Percentiles rank a stretch among this genome's conserved stretches.
Conservation (phyloP, 2,329 filamentous ascomycete genomes). For the Chaetomium sp. region DNA sequence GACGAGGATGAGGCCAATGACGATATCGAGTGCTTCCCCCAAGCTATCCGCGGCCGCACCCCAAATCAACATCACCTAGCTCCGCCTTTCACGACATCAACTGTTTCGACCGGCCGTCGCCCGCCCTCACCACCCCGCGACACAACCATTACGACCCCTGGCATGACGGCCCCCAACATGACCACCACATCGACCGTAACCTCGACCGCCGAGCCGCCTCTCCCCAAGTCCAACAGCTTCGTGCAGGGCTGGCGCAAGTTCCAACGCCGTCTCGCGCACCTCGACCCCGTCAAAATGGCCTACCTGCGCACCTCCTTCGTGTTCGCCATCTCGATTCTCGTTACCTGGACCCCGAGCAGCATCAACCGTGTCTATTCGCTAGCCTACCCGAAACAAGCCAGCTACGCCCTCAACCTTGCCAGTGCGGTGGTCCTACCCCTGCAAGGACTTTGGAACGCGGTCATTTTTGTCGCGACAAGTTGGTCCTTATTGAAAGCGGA, state of each 20-base stretch:
- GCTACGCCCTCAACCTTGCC: constrained; percentile 61
- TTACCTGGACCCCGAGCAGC: constrained; percentile 60
- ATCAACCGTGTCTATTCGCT: constrained; percentile 69
- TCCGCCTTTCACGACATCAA: no score
- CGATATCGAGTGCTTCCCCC: background rate
- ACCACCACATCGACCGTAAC: no score
- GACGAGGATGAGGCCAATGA: background rate
- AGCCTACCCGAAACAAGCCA: constrained; percentile 44
- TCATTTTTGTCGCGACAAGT: constrained; percentile 68
- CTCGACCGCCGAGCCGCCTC: no score
- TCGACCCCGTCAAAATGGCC: constrained; percentile 54
- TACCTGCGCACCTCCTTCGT: constrained; percentile 56
- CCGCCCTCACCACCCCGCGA: no score
- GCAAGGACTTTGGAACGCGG: constrained; percentile 74
- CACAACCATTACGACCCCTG: no score
- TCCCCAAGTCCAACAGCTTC: background rate
- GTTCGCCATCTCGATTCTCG: constrained; percentile 53
- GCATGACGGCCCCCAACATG: no score
- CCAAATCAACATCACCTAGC: background rate
- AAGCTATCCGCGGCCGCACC: background rate
- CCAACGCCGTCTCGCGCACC: constrained; percentile 31
- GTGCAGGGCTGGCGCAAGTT: constrained; percentile 22
- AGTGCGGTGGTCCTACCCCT: constrained; percentile 67
- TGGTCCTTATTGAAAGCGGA: constrained; percentile 34
- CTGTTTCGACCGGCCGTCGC: no score